phyloP scores from a whole-genome alignment of 441 rosid species.

The Daphne laureola region DNA sequence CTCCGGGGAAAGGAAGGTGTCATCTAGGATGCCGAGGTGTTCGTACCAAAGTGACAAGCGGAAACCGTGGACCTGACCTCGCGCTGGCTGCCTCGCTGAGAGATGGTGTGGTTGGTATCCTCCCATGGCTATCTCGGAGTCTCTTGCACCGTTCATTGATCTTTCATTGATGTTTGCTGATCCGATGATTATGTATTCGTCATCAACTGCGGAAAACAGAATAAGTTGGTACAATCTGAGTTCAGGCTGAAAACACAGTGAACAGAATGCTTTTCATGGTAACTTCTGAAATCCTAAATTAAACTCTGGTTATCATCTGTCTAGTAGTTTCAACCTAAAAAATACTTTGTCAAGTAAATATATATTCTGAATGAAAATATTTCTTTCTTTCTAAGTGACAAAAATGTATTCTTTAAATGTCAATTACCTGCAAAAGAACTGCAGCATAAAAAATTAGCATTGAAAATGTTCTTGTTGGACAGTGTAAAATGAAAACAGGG shows the following conservation, averaged over 20 bases:
- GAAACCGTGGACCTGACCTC: constrained; percentile 24
- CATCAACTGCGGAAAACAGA: constrained; percentile 17
- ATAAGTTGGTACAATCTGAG: too few species aligned
- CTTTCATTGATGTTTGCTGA: constrained; percentile 30
- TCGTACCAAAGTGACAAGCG: constrained; percentile 26
- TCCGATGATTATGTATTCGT: constrained; percentile 26
- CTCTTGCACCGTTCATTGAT: constrained; percentile 28
- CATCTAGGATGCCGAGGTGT: constrained; percentile 16
- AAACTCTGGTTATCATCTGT: background rate
- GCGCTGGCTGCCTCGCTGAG: constrained; percentile 7
- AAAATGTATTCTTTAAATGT: too few species aligned
- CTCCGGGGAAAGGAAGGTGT: constrained; percentile 16
- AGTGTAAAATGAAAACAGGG: too few species aligned
- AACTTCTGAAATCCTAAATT: background rate
- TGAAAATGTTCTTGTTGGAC: too few species aligned
- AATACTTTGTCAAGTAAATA: too few species aligned
- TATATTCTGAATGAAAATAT: too few species aligned
- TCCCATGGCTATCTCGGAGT: constrained; percentile 31
- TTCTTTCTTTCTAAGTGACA: too few species aligned
- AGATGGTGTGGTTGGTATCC: constrained; percentile 24
- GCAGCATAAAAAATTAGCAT: too few species aligned
- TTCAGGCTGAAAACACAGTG: too few species aligned
- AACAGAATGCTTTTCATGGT: background rate
- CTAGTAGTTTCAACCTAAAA: too few species aligned
- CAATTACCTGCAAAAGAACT: too few species aligned